Evolutionary conservation across 164 flowering plant species (phyloP).

Genomic region (Santalum album): DNA sequence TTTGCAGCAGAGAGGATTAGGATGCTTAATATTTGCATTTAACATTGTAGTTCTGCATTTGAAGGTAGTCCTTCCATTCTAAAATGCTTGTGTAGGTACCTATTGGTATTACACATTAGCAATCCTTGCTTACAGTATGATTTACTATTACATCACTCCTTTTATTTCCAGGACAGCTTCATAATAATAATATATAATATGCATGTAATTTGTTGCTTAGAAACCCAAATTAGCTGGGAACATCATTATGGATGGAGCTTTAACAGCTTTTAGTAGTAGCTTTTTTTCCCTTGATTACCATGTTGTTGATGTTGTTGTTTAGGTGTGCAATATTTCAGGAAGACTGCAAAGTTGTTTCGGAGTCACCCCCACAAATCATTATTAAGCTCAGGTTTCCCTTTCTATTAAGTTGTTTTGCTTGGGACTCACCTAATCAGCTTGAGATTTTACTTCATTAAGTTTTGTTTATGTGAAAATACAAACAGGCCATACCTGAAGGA

Average conservation of each 20-base stretch:
- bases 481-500: conserved; percentile 86
- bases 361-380: conserved; percentile 48
- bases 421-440: not conserved
- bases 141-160: too few species aligned
- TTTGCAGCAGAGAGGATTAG: too few species aligned
- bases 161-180: too few species aligned
- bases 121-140: too few species aligned
- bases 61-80: too few species aligned
- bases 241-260: not conserved
- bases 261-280: not conserved
- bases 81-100: too few species aligned
- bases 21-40: too few species aligned
- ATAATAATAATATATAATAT: too few species aligned
- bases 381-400: conserved; percentile 59
- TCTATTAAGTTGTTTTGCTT: not conserved
- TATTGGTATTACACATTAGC: too few species aligned
- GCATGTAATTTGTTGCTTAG: too few species aligned
- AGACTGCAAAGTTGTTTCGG: conserved; percentile 67
- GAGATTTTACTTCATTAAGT: not conserved
- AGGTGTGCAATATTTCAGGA: conserved; percentile 92
- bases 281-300: not conserved
- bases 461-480: conserved; percentile 7
- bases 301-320: conserved; percentile 5
- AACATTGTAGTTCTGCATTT: too few species aligned
- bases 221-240: not conserved